phyloP scores from a whole-genome alignment of 176 grass and related monocot genomes.

The Oryza australiensis region DNA sequence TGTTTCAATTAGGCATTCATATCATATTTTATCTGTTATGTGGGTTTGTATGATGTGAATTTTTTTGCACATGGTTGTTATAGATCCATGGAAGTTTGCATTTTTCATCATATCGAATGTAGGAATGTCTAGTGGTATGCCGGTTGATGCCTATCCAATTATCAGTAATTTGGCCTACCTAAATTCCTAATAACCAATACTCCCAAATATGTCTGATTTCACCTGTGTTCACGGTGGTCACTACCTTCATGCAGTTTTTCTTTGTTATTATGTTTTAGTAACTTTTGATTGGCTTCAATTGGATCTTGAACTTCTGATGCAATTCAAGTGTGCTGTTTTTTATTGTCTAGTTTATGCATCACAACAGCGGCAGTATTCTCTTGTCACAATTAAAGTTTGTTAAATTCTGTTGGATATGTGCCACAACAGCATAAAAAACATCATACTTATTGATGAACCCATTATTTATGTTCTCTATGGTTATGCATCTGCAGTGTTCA shows the following conservation, averaged over 20 bases:
- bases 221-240: background rate
- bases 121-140: background rate
- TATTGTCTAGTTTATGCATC: background rate
- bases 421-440: background rate
- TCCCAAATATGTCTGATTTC: background rate
- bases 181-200: background rate
- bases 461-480: background rate
- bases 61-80: background rate
- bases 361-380: background rate
- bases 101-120: background rate
- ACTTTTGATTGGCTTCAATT: background rate
- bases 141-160: background rate
- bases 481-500: background rate
- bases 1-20: constrained; percentile 13
- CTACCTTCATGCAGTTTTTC: background rate
- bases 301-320: background rate
- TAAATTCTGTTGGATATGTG: constrained; percentile 9
- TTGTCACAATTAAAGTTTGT: background rate
- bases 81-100: background rate
- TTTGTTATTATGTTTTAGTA: background rate
- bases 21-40: background rate
- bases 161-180: background rate
- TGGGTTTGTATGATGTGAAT: background rate
- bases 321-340: background rate
- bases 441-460: background rate